These are phyloP conservation scores for Mitragyna speciosa DNA, from an alignment of 257 asterid genomes.

Conservation along the genomic window DNA sequence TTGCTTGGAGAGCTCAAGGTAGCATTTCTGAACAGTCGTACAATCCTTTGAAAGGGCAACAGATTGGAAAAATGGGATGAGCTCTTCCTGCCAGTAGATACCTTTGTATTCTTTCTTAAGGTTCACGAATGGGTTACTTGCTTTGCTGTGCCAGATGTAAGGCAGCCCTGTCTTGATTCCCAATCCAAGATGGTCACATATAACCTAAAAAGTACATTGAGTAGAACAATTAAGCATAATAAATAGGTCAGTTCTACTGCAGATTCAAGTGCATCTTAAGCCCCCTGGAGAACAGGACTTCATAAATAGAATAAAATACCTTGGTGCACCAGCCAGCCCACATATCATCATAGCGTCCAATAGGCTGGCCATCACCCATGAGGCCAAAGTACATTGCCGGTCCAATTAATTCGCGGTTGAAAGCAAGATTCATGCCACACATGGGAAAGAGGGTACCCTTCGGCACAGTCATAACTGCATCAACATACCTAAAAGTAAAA, in stretches of 20 bases:
- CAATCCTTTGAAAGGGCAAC: constrained; percentile 56
- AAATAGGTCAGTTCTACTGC: not conserved
- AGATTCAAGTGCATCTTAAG: not conserved
- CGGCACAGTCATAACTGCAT: constrained; percentile 77
- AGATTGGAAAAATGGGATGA: constrained; percentile 67
- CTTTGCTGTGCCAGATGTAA: constrained; percentile 89
- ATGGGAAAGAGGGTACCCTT: constrained; percentile 74
- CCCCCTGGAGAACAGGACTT: not conserved
- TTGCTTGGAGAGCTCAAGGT: constrained; percentile 60
- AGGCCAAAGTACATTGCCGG: constrained; percentile 95
- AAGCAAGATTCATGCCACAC: constrained; percentile 82
- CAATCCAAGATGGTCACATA: constrained; percentile 66
- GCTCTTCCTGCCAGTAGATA: constrained; percentile 80
- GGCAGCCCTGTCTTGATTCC: constrained; percentile 82
- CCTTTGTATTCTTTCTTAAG: constrained; percentile 84
- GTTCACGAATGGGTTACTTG: constrained; percentile 83
- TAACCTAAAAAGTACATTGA: constrained; percentile 41
- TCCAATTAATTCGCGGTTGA: constrained; percentile 75
- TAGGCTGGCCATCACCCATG: constrained; percentile 92
- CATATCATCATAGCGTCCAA: constrained; percentile 86
- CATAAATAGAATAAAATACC: constrained; percentile 31
- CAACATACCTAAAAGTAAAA: constrained; percentile 53
- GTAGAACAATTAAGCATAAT: not conserved
- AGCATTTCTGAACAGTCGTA: constrained; percentile 65
- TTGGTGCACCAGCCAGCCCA: constrained; percentile 93